Percentiles rank a stretch among this genome's conserved stretches.
These are phyloP conservation scores for Boletus vermiculosoides DNA, from an alignment of 768 basidiomycete genomes.

Conservation along the genomic window DNA sequence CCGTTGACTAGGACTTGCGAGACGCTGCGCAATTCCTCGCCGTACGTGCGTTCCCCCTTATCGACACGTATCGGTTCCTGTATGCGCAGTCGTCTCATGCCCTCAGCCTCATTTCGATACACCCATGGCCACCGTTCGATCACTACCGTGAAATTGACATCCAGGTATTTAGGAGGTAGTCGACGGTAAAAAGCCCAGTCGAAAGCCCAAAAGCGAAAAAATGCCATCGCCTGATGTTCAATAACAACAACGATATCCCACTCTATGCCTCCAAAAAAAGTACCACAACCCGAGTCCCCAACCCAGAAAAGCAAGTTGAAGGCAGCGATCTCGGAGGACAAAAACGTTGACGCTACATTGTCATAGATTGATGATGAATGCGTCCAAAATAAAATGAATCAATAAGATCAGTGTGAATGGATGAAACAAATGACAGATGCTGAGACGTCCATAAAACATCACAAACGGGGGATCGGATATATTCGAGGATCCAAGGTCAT, in stretches of 20 bases:
- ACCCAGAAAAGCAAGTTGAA: background rate
- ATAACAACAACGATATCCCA: background rate
- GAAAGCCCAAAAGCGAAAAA: too few species aligned
- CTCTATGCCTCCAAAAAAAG: background rate
- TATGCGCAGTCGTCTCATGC: background rate
- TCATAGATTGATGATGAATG: background rate
- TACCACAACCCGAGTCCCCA: background rate
- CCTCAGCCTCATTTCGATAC: background rate
- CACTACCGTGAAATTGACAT: background rate
- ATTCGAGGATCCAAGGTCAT: background rate
- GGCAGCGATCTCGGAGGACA: background rate
- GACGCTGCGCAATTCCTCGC: background rate
- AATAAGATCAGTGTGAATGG: background rate
- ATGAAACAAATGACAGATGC: too few species aligned
- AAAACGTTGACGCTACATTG: background rate
- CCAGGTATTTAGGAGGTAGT: too few species aligned
- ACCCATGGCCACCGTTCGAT: background rate
- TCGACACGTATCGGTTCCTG: background rate
- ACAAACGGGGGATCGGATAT: background rate
- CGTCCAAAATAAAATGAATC: background rate
- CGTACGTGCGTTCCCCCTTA: background rate
- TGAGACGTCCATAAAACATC: background rate
- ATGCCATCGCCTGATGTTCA: too few species aligned
- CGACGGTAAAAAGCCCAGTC: too few species aligned
- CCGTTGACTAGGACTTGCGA: background rate